Evolutionary conservation across 441 rosid species (phyloP), one percentile per base, ranked within the genome.

Genomic region (Erysimum pusillum): DNA sequence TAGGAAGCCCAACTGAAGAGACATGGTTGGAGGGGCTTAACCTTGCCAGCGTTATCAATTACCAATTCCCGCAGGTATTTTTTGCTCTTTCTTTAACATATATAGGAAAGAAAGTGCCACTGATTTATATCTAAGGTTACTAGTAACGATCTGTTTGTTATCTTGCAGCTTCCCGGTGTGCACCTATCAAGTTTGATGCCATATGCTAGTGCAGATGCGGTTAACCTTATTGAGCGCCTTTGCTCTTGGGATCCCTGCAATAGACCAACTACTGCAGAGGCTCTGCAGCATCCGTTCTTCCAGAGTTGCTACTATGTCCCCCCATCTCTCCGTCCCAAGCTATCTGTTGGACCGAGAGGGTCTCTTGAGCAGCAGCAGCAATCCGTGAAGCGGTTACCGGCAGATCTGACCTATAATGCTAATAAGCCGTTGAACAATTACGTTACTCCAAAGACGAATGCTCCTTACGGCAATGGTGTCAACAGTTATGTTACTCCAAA

Each of bases 201-300:
- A 58, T 87, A 89, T 49, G 97, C 93, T 42, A 90, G 94, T 82
- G 84, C 73, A 49, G 89, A 89, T 79, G 99, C 94, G 45, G 69
- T 88, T 69, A 83, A 82, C 84, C 92, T 96, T 73, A 87, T 93
- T 31, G 78, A 90, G 97, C 83, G 83, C 9, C 97, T 95, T 39
- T 95, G 98, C 83, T 87, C 93, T 1, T 95, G 98, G 99, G 97
- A 95, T 85, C 98, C 98, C 36, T 73, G 80, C 87, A 82, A 82
- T 83, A 87, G 99, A 87, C 97, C 95, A 2, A 84, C 86, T 45
- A 97, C 98, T 48, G 88, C 81, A 11, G 99, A 93, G 77, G 95
- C 88, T 64, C 89, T 95, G 67, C 97, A 91, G 67, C 98, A 95
- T 83, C 96, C 99, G 25, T 95, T 91, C 87, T 93, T 95, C 74